Conservation (phyloP, 495 filamentous ascomycete species). For the Hamigera avellanea region DNA sequence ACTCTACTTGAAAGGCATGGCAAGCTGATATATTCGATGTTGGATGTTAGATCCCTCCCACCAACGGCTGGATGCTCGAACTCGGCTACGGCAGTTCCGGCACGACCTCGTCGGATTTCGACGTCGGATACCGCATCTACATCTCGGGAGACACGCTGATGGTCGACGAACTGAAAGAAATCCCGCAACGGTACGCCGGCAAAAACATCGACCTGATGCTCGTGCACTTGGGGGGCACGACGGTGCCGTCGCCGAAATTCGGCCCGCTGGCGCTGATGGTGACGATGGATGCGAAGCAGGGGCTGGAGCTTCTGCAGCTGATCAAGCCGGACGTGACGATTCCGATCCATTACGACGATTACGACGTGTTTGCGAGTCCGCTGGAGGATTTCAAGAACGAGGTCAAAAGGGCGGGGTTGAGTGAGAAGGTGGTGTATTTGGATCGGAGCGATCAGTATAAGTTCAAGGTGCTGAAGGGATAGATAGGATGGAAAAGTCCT, state of each 20-base stretch:
- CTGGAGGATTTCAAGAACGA: constrained; percentile 48
- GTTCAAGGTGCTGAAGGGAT: too few species aligned
- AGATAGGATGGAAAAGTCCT: too few species aligned
- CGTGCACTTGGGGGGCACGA: constrained; percentile 55
- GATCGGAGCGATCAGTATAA: constrained; percentile 47
- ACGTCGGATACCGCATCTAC: constrained; percentile 53
- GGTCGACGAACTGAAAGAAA: constrained; percentile 49
- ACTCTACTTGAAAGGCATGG: too few species aligned
- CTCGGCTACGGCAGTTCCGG: constrained; percentile 32
- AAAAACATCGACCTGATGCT: constrained; percentile 58
- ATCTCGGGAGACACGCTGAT: constrained; percentile 64
- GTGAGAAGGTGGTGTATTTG: constrained; percentile 46
- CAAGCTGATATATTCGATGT: too few species aligned
- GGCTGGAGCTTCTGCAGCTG: constrained; percentile 46
- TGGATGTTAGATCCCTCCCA: constrained; percentile 40
- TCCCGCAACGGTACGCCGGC: constrained; percentile 42
- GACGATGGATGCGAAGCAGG: constrained; percentile 61
- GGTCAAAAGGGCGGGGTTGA: constrained; percentile 38
- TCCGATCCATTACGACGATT: constrained; percentile 63
- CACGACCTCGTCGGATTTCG: constrained; percentile 13
- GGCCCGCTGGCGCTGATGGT: constrained; percentile 48
- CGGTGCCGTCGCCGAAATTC: constrained; percentile 42
- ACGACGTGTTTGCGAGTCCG: constrained; percentile 48
- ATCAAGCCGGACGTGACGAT: constrained; percentile 53
- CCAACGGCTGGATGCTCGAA: constrained; percentile 64